Evolutionary conservation across 768 basidiomycete genomes (phyloP).

Genomic region (Chlorophyllum brunneum): DNA sequence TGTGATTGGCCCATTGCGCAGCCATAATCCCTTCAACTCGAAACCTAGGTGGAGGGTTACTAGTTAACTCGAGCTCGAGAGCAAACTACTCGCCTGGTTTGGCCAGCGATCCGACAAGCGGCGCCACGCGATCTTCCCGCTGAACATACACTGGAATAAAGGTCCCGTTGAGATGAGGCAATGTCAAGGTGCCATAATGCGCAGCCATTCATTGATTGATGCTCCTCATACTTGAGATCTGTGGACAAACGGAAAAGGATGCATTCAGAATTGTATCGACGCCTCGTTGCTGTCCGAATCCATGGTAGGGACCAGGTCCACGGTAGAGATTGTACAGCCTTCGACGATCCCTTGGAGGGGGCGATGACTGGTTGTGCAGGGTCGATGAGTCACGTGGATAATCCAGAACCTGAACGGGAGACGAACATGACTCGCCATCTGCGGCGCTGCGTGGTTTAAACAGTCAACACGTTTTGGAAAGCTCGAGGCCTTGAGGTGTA

Average conservation of each 20-base stretch:
- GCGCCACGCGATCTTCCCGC: neutral
- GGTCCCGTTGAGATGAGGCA: neutral
- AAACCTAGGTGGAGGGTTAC: neutral
- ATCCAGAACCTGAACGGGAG: too few species aligned
- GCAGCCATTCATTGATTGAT: conserved; percentile 5
- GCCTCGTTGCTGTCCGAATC: neutral
- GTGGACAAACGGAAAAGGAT: neutral
- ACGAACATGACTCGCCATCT: neutral
- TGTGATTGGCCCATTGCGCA: neutral
- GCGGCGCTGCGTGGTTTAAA: neutral
- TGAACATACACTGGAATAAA: neutral
- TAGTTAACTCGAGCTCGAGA: too few species aligned
- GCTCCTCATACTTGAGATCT: neutral
- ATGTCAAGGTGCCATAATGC: conserved; percentile 5
- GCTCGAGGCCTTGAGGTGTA: neutral
- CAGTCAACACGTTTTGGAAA: neutral
- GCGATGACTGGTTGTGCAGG: neutral
- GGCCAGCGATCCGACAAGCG: neutral
- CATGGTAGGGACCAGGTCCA: neutral
- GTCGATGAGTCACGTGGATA: neutral
- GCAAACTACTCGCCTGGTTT: neutral
- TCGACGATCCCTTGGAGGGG: neutral
- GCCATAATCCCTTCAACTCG: conserved; percentile 1
- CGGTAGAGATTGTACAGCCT: conserved; percentile 1
- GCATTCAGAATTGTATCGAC: neutral